These are phyloP conservation scores for Xylariaceae sp. DNA, from an alignment of 2,329 filamentous ascomycete species.

Conservation along the genomic window DNA sequence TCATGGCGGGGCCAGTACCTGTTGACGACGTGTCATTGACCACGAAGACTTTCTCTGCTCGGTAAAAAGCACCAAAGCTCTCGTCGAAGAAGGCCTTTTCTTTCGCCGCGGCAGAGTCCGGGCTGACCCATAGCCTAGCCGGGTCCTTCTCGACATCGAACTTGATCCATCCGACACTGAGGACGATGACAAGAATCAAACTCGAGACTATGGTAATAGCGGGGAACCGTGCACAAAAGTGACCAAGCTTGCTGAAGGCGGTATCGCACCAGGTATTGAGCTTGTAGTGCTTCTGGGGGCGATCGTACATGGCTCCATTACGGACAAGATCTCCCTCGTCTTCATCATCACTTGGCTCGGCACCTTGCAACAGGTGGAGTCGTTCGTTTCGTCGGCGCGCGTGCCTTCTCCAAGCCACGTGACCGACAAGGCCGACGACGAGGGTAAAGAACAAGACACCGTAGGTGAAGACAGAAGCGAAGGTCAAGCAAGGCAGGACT, in stretches of 20 bases:
- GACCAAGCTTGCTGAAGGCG: constrained; percentile 77
- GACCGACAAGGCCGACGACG: constrained; percentile 65
- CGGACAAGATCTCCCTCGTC: constrained; percentile 85
- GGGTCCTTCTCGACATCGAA: constrained; percentile 91
- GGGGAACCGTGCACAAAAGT: constrained; percentile 78
- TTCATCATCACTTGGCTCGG: constrained; percentile 83
- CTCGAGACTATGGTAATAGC: constrained; percentile 76
- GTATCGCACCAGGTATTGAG: constrained; percentile 81
- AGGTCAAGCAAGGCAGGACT: constrained; percentile 86
- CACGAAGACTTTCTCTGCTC: constrained; percentile 87
- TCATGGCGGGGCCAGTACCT: constrained; percentile 73
- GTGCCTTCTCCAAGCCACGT: constrained; percentile 73
- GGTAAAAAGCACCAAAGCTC: constrained; percentile 94
- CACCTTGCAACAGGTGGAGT: constrained; percentile 82
- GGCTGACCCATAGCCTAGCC: constrained; percentile 94
- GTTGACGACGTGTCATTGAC: constrained; percentile 76
- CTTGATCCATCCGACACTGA: constrained; percentile 84
- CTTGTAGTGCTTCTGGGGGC: constrained; percentile 74
- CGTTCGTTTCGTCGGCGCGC: constrained; percentile 74
- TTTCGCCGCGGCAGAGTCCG: constrained; percentile 81
- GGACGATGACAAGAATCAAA: constrained; percentile 69
- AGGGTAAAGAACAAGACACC: constrained; percentile 69
- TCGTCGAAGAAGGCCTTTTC: constrained; percentile 93
- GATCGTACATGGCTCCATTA: constrained; percentile 73
- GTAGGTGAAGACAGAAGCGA: constrained; percentile 86